Evolutionary conservation across 306 rosid genomes (phyloP), one percentile per base, ranked within the genome.

Genomic region (Cicer cuneatum): DNA sequence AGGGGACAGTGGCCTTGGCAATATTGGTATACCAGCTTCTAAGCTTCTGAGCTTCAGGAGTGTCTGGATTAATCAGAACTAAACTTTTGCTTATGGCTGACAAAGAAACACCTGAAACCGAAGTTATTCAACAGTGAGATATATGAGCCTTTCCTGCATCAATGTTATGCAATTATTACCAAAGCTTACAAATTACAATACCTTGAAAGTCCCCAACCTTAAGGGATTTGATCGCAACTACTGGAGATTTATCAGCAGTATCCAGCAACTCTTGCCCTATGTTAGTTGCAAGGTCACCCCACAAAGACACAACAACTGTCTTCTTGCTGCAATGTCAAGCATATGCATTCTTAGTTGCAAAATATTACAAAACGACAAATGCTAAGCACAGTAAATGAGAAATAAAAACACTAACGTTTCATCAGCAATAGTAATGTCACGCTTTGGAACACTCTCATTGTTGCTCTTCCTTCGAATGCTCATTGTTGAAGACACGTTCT

Each of bases 131-230:
- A 69, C 13, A 35, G 24, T 11, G 10, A 29, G 14, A 24, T 18
- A 51, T 5, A 33, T 0, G 12, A 63, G 7, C 29, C 12, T 11
- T 33, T 18, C 33, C 35, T 1, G 10, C 42, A 51, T 16, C 41
- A 10, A 12, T 37, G 35, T 1, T 13, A 39, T 2, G 35, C 16
- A 69, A 46, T 10, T 38, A 24, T 6, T 18, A 11, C 13, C 35
- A 52, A 39, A 10, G 33, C 9, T 1, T 42, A 57, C 39, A 59
- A 45, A 40, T 18, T 9, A 1, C 4, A 46, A 47, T 84, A 90
- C 99, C 99, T 87, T 94, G 97, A 71, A 90, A 94, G 9, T 92
- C 98, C 71, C 99, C 99, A 79, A 90, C 99, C 82, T 16, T 89
- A 13, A 94, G 85, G 41, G 96, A 86, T 69, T 94, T 94, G 42